These are phyloP conservation scores for Mucor racemosus DNA, from an alignment of 371 early-diverging fungal genomes.

Conservation along the genomic window DNA sequence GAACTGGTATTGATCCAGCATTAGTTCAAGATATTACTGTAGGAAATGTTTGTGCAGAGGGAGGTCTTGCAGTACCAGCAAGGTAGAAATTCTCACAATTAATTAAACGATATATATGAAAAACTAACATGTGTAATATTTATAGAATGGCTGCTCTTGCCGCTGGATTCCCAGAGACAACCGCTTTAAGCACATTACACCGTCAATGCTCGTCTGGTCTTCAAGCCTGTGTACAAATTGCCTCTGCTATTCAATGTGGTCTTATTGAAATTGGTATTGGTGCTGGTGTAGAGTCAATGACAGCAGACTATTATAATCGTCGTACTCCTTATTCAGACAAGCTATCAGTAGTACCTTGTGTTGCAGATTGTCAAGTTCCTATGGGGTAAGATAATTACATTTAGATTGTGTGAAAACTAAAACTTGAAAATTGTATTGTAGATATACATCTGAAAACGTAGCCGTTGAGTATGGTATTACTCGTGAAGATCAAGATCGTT, in stretches of 20 bases:
- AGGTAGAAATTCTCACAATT: slow-evolving; percentile 48
- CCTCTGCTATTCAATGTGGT: slow-evolving; percentile 88
- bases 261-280: slow-evolving; percentile 95
- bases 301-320: slow-evolving; percentile 88
- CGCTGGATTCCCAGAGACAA: slow-evolving; percentile 91
- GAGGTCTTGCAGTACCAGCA: slow-evolving; percentile 91
- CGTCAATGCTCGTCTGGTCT: slow-evolving; percentile 98
- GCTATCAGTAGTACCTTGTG: slow-evolving; percentile 66
- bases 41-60: slow-evolving; percentile 92
- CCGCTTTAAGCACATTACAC: slow-evolving; percentile 89
- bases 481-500: slow-evolving; percentile 88
- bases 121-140: too few relatives aligned
- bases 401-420: background rate
- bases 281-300: slow-evolving; percentile 99
- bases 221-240: slow-evolving; percentile 92
- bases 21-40: slow-evolving; percentile 94
- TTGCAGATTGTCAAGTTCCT: slow-evolving; percentile 83
- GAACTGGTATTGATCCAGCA: slow-evolving; percentile 85
- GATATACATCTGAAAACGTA: slow-evolving; percentile 95
- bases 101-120: too few relatives aligned
- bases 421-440: slow-evolving; percentile 22
- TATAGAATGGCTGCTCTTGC: slow-evolving; percentile 88
- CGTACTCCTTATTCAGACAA: slow-evolving; percentile 77
- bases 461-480: slow-evolving; percentile 83
- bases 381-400: slow-evolving; percentile 69